Conservation (phyloP, 1,284 basidiomycete genomes). For the Jaminaea rosea region DNA sequence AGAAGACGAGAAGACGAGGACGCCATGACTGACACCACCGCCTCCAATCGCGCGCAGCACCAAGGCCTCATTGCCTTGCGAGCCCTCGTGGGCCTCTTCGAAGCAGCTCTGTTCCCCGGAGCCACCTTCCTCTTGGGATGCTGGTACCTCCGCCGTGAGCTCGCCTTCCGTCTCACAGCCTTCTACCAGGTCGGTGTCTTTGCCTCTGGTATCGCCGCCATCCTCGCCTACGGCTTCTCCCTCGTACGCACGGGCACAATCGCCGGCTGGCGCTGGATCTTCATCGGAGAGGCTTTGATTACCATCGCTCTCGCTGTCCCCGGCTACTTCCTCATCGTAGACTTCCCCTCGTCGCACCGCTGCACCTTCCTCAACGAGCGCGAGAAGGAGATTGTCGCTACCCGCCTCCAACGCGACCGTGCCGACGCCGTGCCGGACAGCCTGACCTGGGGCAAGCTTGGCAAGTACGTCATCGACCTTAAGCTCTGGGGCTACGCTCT, state of each 20-base stretch:
- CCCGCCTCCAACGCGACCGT: slow-evolving; percentile 50
- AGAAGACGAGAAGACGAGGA: not conserved
- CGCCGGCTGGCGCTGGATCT: slow-evolving; percentile 44
- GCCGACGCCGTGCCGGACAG: slow-evolving; percentile 49
- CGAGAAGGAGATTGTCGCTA: slow-evolving; percentile 47
- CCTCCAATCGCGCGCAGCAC: not conserved
- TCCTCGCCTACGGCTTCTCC: slow-evolving; percentile 47
- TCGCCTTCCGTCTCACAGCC: slow-evolving; percentile 46
- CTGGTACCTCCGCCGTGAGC: slow-evolving; percentile 51
- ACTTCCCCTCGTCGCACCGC: slow-evolving; percentile 50
- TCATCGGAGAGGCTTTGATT: slow-evolving; percentile 21
- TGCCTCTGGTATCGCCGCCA: slow-evolving; percentile 49
- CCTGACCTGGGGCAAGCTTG: slow-evolving; percentile 45
- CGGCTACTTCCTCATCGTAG: slow-evolving; percentile 34
- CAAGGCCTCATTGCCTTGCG: slow-evolving; percentile 24
- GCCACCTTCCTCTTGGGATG: slow-evolving; percentile 50
- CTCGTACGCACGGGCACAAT: slow-evolving; percentile 14
- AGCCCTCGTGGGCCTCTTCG: slow-evolving; percentile 46
- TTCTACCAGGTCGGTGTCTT: slow-evolving; percentile 48
- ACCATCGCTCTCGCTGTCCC: slow-evolving; percentile 24
- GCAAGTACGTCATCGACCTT: slow-evolving; percentile 45
- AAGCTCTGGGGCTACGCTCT: slow-evolving; percentile 51
- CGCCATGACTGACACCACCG: not conserved
- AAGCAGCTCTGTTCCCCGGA: slow-evolving; percentile 39
- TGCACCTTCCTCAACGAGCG: slow-evolving; percentile 49